phyloP scores from a whole-genome alignment of 179 eudicot species.

The Beta macrorhiza region DNA sequence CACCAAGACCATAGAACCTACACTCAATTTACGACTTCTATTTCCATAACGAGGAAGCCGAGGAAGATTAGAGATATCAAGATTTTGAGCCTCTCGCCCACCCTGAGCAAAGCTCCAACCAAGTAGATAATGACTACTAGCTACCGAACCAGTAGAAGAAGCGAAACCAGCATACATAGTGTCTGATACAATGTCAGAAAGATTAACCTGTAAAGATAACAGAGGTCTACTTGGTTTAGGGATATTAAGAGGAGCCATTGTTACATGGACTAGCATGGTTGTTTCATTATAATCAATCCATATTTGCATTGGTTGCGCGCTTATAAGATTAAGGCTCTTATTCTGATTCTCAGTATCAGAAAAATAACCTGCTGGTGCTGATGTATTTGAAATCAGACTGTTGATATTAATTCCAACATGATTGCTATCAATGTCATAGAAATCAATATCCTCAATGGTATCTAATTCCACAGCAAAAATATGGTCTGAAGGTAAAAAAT shows the following conservation, averaged over 20 bases:
- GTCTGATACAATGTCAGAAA: slow-evolving; percentile 29
- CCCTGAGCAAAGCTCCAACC: slow-evolving; percentile 45
- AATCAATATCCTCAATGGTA: slow-evolving; percentile 27
- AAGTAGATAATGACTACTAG: slow-evolving; percentile 32
- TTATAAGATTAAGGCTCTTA: slow-evolving; percentile 28
- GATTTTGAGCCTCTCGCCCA: slow-evolving; percentile 16
- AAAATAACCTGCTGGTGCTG: slow-evolving; percentile 31
- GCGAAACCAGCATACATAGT: slow-evolving; percentile 42
- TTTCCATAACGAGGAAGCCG: slow-evolving; percentile 24
- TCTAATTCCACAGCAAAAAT: slow-evolving; percentile 43
- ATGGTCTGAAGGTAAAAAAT: slow-evolving; percentile 28
- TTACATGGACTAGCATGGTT: slow-evolving; percentile 23
- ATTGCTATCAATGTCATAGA: slow-evolving; percentile 35
- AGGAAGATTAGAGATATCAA: slow-evolving; percentile 39
- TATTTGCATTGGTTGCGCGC: slow-evolving; percentile 39
- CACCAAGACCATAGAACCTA: slow-evolving; percentile 4
- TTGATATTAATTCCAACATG: slow-evolving; percentile 48
- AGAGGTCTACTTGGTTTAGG: slow-evolving; percentile 36
- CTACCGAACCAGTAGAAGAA: slow-evolving; percentile 28
- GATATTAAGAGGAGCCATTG: slow-evolving; percentile 34
- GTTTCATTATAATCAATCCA: slow-evolving; percentile 44
- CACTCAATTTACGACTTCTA: slow-evolving; percentile 7
- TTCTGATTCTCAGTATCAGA: slow-evolving; percentile 10
- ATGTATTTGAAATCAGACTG: slow-evolving; percentile 26
- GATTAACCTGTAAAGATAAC: slow-evolving; percentile 24